These are phyloP conservation scores for Galerina marginata DNA, from an alignment of 768 basidiomycete species.

Conservation along the genomic window DNA sequence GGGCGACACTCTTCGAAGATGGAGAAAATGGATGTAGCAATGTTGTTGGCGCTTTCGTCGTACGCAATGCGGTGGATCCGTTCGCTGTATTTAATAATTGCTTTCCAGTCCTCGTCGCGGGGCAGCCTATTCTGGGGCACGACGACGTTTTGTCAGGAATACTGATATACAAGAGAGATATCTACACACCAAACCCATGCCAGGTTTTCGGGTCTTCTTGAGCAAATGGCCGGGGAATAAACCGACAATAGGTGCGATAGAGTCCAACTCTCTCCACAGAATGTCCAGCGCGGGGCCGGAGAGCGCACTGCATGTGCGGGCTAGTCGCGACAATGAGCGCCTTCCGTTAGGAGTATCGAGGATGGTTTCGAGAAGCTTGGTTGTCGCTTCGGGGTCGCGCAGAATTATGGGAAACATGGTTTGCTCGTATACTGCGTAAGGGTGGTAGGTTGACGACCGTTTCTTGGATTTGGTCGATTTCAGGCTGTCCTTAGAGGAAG, in stretches of 20 bases:
- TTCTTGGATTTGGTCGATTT: slow-evolving; percentile 26
- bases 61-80: slow-evolving; percentile 73
- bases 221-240: slow-evolving; percentile 72
- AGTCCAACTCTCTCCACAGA: slow-evolving; percentile 82
- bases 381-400: slow-evolving; percentile 64
- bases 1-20: slow-evolving; percentile 71
- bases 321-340: slow-evolving; percentile 70
- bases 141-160: slow-evolving; percentile 9
- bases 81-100: slow-evolving; percentile 67
- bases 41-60: slow-evolving; percentile 67
- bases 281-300: slow-evolving; percentile 73
- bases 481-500: slow-evolving; percentile 27
- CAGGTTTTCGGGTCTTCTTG: slow-evolving; percentile 74
- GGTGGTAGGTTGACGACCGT: slow-evolving; percentile 37
- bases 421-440: slow-evolving; percentile 54
- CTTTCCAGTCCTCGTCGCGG: slow-evolving; percentile 72
- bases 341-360: slow-evolving; percentile 65
- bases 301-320: slow-evolving; percentile 77
- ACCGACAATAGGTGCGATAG: slow-evolving; percentile 71
- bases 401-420: slow-evolving; percentile 59
- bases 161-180: not conserved
- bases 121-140: slow-evolving; percentile 58
- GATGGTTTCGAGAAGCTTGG: slow-evolving; percentile 52
- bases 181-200: slow-evolving; percentile 72
- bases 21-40: slow-evolving; percentile 69